phyloP scores from a whole-genome alignment of 1,284 basidiomycete genomes.

The Hortiboletus rubellus region DNA sequence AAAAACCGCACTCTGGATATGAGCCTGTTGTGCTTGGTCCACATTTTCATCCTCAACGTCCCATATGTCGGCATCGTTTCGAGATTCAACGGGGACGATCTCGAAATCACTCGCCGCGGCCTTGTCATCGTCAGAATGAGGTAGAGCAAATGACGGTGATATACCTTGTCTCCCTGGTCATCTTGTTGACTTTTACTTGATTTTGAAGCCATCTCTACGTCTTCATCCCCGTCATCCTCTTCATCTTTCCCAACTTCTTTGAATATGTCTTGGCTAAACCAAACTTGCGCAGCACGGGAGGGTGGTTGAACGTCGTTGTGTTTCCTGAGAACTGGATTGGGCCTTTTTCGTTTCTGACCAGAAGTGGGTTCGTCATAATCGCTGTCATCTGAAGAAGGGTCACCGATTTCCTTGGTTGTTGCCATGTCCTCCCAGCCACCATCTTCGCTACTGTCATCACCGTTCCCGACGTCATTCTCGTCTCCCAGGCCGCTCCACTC shows the following conservation, averaged over 20 bases:
- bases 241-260: constrained; percentile 54
- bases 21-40: constrained; percentile 70
- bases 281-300: constrained; percentile 64
- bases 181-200: constrained; percentile 22
- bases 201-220: constrained; percentile 28
- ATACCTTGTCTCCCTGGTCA: constrained; percentile 39
- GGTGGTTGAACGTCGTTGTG: constrained; percentile 43
- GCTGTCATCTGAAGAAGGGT: constrained; percentile 60
- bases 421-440: constrained; percentile 81
- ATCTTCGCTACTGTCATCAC: constrained; percentile 48
- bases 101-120: constrained; percentile 24
- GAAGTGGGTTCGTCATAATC: constrained; percentile 44
- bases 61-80: constrained; percentile 74
- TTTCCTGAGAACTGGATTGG: constrained; percentile 39
- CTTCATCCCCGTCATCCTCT: constrained; percentile 41
- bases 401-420: constrained; percentile 59
- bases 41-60: constrained; percentile 78
- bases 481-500: constrained; percentile 78
- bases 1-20: constrained; percentile 64
- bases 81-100: constrained; percentile 37
- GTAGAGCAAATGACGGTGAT: constrained; percentile 8
- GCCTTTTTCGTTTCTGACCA: constrained; percentile 46
- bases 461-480: constrained; percentile 49
- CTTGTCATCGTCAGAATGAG: constrained; percentile 25
- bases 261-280: constrained; percentile 97